Evolutionary conservation across 441 rosid genomes (phyloP).

Genomic region (Manihot esculenta): DNA sequence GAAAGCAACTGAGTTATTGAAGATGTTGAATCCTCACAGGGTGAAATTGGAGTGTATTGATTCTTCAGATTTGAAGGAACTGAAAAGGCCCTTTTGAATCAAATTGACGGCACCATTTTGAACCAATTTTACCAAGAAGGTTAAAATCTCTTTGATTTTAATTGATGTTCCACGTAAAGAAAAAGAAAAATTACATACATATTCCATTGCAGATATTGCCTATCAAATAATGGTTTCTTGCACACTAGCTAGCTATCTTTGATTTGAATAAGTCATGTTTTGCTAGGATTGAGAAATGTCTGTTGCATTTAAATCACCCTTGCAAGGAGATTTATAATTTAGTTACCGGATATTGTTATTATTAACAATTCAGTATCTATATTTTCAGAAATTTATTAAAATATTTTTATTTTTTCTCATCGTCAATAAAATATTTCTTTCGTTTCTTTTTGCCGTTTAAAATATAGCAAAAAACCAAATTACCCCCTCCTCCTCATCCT

Average conservation of each 20-base stretch:
- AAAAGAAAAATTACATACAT: neutral
- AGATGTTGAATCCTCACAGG: constrained; percentile 57
- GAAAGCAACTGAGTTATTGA: constrained; percentile 60
- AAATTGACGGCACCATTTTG: neutral
- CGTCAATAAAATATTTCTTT: too few species aligned
- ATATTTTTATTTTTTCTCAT: too few species aligned
- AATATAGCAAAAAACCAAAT: too few species aligned
- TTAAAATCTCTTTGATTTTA: too few species aligned
- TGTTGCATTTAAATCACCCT: too few species aligned
- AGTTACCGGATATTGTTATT: too few species aligned
- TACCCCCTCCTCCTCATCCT: too few species aligned
- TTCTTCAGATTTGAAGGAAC: constrained; percentile 63
- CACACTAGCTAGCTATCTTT: neutral
- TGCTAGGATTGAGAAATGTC: neutral
- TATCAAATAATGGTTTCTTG: neutral
- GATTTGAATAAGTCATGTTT: constrained; percentile 5
- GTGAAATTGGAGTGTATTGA: constrained; percentile 60
- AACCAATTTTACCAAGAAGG: neutral
- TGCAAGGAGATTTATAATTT: too few species aligned
- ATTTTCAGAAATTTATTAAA: too few species aligned
- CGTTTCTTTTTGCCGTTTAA: too few species aligned
- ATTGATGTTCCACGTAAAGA: constrained; percentile 1
- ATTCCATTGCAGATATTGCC: neutral
- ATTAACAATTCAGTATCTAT: too few species aligned
- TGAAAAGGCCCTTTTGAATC: constrained; percentile 63